Evolutionary conservation across 495 filamentous ascomycete species (phyloP).

Genomic region (Podospora sp.): DNA sequence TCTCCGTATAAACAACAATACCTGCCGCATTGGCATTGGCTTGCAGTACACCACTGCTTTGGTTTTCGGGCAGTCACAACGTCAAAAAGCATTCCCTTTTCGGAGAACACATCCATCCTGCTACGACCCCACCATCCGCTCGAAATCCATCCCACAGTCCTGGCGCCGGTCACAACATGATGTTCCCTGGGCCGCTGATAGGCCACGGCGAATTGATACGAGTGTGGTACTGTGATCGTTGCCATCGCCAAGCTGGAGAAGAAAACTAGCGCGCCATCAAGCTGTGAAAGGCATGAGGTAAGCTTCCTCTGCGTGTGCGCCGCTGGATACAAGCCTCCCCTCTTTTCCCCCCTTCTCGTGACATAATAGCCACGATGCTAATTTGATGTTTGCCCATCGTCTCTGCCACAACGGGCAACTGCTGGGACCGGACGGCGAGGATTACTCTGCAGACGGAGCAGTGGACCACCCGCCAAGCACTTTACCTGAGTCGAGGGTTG

Average conservation of each 20-base stretch:
- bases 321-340: constrained; percentile 2
- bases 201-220: neutral
- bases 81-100: neutral
- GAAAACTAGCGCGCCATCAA: neutral
- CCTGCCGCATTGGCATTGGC: neutral
- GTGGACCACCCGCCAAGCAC: neutral
- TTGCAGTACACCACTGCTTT: neutral
- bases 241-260: neutral
- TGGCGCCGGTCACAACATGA: neutral
- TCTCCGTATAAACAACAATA: neutral
- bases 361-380: constrained; percentile 15
- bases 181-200: neutral
- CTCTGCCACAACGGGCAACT: neutral
- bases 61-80: neutral
- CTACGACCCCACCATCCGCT: neutral
- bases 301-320: neutral
- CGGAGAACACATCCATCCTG: neutral
- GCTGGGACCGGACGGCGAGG: neutral
- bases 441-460: neutral
- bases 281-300: neutral
- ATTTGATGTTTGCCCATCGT: neutral
- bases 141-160: neutral
- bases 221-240: constrained; percentile 1
- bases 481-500: neutral
- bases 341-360: neutral